Conservation (phyloP, 371 early-diverging fungal species). For the Mucor saturninus region DNA sequence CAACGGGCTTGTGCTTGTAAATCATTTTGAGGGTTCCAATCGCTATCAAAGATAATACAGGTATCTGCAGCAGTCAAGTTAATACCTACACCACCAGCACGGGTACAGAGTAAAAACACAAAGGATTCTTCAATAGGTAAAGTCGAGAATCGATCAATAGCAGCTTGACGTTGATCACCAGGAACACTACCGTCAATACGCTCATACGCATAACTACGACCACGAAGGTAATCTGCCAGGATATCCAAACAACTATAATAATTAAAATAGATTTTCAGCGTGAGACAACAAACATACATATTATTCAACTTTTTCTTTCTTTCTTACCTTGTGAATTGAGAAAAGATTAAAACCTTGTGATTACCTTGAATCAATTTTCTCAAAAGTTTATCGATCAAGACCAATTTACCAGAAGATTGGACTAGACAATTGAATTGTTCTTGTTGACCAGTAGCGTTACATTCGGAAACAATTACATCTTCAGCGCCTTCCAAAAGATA, state of each 20-base stretch:
- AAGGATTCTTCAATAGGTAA: slow-evolving; percentile 73
- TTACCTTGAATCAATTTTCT: slow-evolving; percentile 76
- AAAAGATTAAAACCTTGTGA: slow-evolving; percentile 93
- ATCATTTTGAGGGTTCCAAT: slow-evolving; percentile 98
- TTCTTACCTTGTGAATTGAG: slow-evolving; percentile 87
- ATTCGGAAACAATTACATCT: slow-evolving; percentile 75
- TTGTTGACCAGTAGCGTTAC: slow-evolving; percentile 57
- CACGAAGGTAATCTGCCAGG: slow-evolving; percentile 83
- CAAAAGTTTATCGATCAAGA: slow-evolving; percentile 84
- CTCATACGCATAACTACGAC: slow-evolving; percentile 77
- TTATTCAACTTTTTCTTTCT: neutral
- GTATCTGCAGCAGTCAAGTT: slow-evolving; percentile 94
- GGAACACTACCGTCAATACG: slow-evolving; percentile 89
- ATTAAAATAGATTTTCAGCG: neutral
- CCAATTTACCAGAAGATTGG: slow-evolving; percentile 87
- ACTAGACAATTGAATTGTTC: slow-evolving; percentile 77
- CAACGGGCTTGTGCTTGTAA: slow-evolving; percentile 92
- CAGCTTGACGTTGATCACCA: slow-evolving; percentile 90
- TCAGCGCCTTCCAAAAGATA: slow-evolving; percentile 85
- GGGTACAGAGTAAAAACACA: slow-evolving; percentile 83
- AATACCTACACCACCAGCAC: slow-evolving; percentile 94
- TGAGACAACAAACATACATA: neutral
- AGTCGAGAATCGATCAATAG: slow-evolving; percentile 90
- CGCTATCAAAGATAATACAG: slow-evolving; percentile 93
- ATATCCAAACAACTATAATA: slow-evolving; percentile 34